A percentile compares a stretch with the other conserved stretches of the same genome.
phyloP scores from a whole-genome alignment of 1,284 basidiomycete genomes.

The Athelia psychrophila region DNA sequence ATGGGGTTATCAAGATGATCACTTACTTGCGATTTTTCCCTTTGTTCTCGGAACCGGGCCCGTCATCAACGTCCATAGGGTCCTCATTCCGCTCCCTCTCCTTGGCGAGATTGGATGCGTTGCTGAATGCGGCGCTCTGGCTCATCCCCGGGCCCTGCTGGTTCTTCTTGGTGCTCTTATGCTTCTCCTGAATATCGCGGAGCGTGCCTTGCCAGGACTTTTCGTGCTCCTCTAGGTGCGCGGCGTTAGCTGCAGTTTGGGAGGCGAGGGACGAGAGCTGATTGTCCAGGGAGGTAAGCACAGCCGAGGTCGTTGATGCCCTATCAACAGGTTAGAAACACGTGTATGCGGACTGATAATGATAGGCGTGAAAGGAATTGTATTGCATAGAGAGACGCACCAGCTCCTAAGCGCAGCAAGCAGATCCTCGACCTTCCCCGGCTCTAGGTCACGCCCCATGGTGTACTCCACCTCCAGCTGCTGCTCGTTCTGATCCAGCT shows the following conservation, averaged over 20 bases:
- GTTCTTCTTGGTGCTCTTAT: slow-evolving; percentile 35
- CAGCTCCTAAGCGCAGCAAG: slow-evolving; percentile 67
- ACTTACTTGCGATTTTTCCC: slow-evolving; percentile 46
- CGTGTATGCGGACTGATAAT: background rate
- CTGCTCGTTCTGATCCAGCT: slow-evolving; percentile 86
- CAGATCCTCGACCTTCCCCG: slow-evolving; percentile 59
- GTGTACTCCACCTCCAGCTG: slow-evolving; percentile 90
- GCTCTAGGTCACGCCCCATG: slow-evolving; percentile 83
- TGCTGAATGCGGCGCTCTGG: slow-evolving; percentile 11
- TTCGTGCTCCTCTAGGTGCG: slow-evolving; percentile 45
- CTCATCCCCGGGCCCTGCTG: slow-evolving; percentile 14
- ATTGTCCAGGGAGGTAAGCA: slow-evolving; percentile 44
- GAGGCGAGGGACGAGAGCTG: slow-evolving; percentile 47
- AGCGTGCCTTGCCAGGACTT: slow-evolving; percentile 40
- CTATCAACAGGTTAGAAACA: slow-evolving; percentile 33
- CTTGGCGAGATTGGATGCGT: slow-evolving; percentile 14
- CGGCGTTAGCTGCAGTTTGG: slow-evolving; percentile 30
- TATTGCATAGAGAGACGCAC: slow-evolving; percentile 39
- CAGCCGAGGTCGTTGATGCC: slow-evolving; percentile 67
- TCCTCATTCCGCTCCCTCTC: slow-evolving; percentile 13
- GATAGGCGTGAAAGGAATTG: background rate
- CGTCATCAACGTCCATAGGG: slow-evolving; percentile 48
- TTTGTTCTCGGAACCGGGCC: slow-evolving; percentile 19
- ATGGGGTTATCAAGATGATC: too few species aligned
- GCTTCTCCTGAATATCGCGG: slow-evolving; percentile 53